These are phyloP conservation scores for Jaapia argillacea DNA, from an alignment of 768 basidiomycete species.

Conservation along the genomic window DNA sequence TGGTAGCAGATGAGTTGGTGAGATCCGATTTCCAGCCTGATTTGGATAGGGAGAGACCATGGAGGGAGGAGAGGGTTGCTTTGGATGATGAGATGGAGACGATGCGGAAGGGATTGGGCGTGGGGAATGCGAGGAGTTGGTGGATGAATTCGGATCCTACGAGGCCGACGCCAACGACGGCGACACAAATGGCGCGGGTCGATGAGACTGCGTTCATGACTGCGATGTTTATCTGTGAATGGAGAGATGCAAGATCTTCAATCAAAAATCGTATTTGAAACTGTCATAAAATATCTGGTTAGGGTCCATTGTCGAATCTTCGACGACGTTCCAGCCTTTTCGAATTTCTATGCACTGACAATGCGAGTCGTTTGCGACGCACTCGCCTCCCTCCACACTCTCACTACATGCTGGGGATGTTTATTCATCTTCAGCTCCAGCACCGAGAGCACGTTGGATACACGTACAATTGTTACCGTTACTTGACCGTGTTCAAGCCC, in stretches of 20 bases:
- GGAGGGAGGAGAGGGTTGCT: conserved; percentile 42
- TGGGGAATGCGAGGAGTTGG: conserved; percentile 64
- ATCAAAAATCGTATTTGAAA: background rate
- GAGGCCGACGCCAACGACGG: conserved; percentile 85
- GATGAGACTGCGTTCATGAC: background rate
- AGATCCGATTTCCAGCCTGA: conserved; percentile 40
- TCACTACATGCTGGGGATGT: too few species aligned
- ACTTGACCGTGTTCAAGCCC: too few species aligned
- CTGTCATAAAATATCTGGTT: background rate
- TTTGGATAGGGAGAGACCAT: conserved; percentile 31
- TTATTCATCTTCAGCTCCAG: too few species aligned
- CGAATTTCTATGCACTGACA: too few species aligned
- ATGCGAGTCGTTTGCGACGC: too few species aligned
- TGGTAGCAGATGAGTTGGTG: conserved; percentile 25
- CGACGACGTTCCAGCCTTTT: too few species aligned
- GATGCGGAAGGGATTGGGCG: conserved; percentile 48
- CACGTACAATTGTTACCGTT: too few species aligned
- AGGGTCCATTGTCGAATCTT: too few species aligned
- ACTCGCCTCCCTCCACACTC: too few species aligned
- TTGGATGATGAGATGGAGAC: conserved; percentile 64
- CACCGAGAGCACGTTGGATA: too few species aligned
- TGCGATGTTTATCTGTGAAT: too few species aligned
- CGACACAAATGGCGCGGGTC: conserved; percentile 34
- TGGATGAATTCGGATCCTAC: conserved; percentile 83
- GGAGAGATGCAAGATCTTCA: background rate